A percentile compares a stretch with the other conserved stretches of the same genome.
Conservation (phyloP, 2,329 filamentous ascomycete species). For the Alternaria burnsii region DNA sequence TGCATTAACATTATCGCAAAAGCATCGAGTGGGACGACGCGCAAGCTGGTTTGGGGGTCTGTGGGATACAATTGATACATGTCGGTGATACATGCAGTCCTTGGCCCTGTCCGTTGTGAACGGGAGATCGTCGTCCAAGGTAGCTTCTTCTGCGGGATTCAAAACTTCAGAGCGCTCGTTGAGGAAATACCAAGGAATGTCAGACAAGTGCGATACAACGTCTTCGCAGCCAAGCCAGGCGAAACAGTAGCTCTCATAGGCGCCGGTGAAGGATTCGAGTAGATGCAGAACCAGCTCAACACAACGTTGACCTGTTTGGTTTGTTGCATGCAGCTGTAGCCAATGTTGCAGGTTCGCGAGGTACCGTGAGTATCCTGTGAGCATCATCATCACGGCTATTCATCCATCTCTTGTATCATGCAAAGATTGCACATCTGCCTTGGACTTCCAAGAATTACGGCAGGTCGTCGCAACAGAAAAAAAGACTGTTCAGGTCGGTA, state of each 20-base stretch:
- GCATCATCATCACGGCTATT: neutral
- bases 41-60: neutral
- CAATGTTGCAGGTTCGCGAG: neutral
- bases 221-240: conserved; percentile 1
- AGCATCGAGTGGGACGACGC: conserved; percentile 18
- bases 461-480: neutral
- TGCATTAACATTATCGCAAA: conserved; percentile 36
- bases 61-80: conserved; percentile 1
- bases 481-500: neutral
- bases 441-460: neutral
- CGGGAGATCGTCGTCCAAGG: conserved; percentile 16
- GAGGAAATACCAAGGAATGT: neutral
- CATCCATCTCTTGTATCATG: neutral
- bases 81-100: conserved; percentile 5
- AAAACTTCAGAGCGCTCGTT: neutral
- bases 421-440: neutral
- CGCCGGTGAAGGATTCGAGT: neutral
- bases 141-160: conserved; percentile 5
- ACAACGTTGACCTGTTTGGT: neutral
- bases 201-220: neutral
- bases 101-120: neutral
- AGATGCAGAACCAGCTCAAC: neutral
- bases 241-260: neutral
- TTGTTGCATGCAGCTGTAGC: neutral
- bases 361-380: neutral